A percentile compares a stretch with the other conserved stretches of the same genome.
These are phyloP conservation scores for button mushroom (Agaricus bisporus) DNA, from an alignment of 768 basidiomycete species.

Conservation along the genomic window DNA sequence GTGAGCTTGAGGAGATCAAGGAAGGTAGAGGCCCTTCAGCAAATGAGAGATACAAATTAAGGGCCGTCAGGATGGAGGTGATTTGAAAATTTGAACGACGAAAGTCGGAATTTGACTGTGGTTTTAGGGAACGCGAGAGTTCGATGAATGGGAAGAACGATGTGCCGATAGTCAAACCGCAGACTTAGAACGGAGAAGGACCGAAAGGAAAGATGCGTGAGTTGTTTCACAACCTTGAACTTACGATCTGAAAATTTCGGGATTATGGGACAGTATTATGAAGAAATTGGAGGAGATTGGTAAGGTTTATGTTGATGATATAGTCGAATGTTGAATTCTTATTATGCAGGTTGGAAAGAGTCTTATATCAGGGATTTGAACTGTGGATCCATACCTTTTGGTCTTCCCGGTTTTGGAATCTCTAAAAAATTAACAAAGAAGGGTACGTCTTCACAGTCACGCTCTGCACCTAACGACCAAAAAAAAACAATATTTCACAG, in stretches of 20 bases:
- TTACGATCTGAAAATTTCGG: no score
- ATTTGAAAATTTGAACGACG: no score
- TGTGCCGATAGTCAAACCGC: not conserved
- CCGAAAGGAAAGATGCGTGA: not conserved
- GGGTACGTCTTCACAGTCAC: not conserved
- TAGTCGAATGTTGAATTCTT: not conserved
- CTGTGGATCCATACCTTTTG: not conserved
- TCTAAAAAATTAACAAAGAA: not conserved
- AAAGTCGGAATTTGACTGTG: not conserved
- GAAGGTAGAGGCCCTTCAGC: no score
- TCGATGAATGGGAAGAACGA: not conserved
- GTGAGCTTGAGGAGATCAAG: no score
- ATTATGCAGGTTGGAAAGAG: not conserved
- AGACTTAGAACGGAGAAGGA: not conserved
- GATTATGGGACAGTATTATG: not conserved
- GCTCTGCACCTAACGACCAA: no score
- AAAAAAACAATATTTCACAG: not conserved
- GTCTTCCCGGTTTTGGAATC: not conserved
- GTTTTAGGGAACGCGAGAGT: not conserved
- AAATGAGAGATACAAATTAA: no score
- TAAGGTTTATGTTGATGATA: not conserved
- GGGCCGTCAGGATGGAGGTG: no score
- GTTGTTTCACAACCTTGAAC: not conserved
- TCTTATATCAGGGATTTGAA: not conserved
- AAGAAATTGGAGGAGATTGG: not conserved